Evolutionary conservation across 2,329 filamentous ascomycete species (phyloP), one percentile per base, ranked within the genome.

Genomic region (Pezicula neosporulosa): DNA sequence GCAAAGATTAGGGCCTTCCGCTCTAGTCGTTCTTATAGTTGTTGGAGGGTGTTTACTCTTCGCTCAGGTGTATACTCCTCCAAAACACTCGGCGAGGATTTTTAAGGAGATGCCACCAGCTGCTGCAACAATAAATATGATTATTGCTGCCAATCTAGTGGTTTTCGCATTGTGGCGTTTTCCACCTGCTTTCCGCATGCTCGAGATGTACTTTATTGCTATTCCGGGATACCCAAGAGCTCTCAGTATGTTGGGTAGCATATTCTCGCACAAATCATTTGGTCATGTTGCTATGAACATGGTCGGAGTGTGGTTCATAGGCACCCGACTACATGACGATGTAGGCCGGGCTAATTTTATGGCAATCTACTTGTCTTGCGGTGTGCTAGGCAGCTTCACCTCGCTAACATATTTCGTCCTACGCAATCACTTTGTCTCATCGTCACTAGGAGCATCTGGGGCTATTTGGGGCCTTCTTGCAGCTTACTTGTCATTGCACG

Each of bases 171-270:
- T 76, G 27, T 90, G 87, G 85, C 78, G 77, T 58, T 58, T 83
- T 10, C 86, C 87, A 44, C 81, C 82, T 1, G 60, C 83, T 28
- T 93, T 86, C 85, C 68, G 71, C 12, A 47, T 82, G 15, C 69
- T 90, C 58, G 92, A 90, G 69, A 80, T 75, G 56, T 86, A 86
- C 71, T 83, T 89, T 69, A 72, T 87, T 38, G 67, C 85, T 35
- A 72, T 84, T 8, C 77, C 86, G 6, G 86, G 82, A 6, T 83
- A 83, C 47, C 86, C 88, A 8, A 77, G 77, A 55, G 77, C 86
- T 4, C 52, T 82, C 18, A 78, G 80, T 56, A 67, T 89, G 55
- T 62, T 93, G 27, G 81, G 82, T 33, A 81, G 82, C 58, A 72
- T 81, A 46, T 89, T 91, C 71, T 87, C 84, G 18, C 89, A 94